Conservation (phyloP, 208 protist genomes). For the Plasmodiophora brassicae region DNA sequence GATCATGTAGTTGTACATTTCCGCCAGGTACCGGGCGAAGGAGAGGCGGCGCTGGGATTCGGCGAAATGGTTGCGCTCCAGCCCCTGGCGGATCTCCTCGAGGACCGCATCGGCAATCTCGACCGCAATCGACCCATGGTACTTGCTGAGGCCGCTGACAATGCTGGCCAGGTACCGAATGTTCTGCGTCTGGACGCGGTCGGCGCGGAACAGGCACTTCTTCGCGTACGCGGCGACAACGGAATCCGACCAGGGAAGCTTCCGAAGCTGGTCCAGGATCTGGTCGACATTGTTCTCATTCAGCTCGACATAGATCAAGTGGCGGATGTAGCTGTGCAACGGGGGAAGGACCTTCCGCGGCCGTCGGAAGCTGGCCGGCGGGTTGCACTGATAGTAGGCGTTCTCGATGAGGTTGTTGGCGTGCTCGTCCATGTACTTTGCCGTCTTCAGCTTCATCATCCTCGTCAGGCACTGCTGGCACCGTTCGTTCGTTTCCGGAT, state of each 20-base stretch:
- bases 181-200: not conserved
- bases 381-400: conserved; percentile 31
- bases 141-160: not conserved
- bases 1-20: conserved; percentile 33
- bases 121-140: not conserved
- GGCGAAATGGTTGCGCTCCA: conserved; percentile 28
- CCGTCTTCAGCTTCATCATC: conserved; percentile 20
- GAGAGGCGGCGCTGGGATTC: conserved; percentile 18
- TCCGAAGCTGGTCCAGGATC: not conserved
- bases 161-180: conserved; percentile 26
- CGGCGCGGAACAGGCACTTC: not conserved
- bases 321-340: not conserved
- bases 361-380: not conserved
- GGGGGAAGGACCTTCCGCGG: not conserved
- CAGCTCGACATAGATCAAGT: not conserved
- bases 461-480: not conserved
- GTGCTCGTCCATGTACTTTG: conserved; percentile 26
- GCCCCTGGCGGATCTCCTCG: conserved; percentile 23
- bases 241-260: not conserved
- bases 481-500: conserved; percentile 2
- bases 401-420: conserved; percentile 3
- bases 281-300: not conserved
- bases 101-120: conserved; percentile 25
- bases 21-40: not conserved
- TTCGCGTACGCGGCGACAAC: not conserved